Evolutionary conservation across 768 basidiomycete species (phyloP).

Genomic region (Lactarius psammicola): DNA sequence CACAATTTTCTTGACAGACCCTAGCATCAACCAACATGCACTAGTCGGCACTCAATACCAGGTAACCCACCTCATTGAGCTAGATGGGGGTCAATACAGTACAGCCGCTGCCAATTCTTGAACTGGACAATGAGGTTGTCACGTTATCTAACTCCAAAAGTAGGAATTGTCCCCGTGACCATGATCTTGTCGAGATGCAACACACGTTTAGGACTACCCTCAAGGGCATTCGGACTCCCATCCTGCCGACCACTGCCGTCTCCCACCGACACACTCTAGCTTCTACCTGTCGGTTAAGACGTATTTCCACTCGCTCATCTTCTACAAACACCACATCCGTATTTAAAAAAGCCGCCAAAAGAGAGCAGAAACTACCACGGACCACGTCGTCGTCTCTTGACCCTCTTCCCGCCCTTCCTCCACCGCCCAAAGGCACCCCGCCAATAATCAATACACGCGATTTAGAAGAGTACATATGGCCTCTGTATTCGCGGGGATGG

Average conservation of each 20-base stretch:
- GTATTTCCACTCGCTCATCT: not conserved
- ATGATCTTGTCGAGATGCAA: conserved; percentile 7
- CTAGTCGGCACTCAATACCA: not conserved
- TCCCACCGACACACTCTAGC: not conserved
- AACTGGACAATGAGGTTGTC: too few species aligned
- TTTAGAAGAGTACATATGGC: conserved; percentile 14
- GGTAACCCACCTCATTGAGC: not conserved
- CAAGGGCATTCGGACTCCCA: not conserved
- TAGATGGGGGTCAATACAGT: not conserved
- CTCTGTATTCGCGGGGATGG: conserved; percentile 23
- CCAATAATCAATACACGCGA: conserved; percentile 14
- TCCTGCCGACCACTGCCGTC: not conserved
- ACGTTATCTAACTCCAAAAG: not conserved
- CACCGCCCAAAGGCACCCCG: not conserved
- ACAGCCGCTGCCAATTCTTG: not conserved
- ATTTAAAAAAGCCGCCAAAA: not conserved
- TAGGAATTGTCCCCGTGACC: not conserved
- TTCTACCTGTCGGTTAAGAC: not conserved
- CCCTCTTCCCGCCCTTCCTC: conserved; percentile 13
- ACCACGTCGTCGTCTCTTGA: not conserved
- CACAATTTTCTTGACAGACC: not conserved
- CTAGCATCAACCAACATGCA: not conserved
- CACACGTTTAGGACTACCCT: not conserved
- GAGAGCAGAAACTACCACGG: too few species aligned
- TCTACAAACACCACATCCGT: not conserved